These are phyloP conservation scores for Scorias spongiosa DNA, from an alignment of 2,329 filamentous ascomycete species.

Conservation along the genomic window DNA sequence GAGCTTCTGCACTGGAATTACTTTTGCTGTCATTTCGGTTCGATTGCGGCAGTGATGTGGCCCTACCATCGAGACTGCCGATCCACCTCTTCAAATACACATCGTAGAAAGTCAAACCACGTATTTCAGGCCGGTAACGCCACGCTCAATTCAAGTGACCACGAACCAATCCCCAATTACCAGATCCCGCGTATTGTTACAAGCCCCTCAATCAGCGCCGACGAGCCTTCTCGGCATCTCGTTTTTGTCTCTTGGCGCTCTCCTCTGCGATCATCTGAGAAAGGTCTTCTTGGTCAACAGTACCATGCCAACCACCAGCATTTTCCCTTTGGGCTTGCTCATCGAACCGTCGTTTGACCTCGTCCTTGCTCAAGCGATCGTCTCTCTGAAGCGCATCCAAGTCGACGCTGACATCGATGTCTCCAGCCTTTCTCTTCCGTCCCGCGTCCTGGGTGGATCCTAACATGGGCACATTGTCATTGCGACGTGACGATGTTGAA, in stretches of 20 bases:
- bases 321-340: slow-evolving; percentile 45
- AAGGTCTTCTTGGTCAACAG: slow-evolving; percentile 75
- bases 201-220: not conserved
- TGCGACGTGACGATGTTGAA: slow-evolving; percentile 22
- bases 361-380: slow-evolving; percentile 72
- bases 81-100: no score
- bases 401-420: slow-evolving; percentile 85
- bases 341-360: slow-evolving; percentile 67
- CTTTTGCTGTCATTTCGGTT: no score
- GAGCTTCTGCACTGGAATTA: no score
- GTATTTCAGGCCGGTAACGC: no score
- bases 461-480: slow-evolving; percentile 51
- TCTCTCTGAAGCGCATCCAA: slow-evolving; percentile 61
- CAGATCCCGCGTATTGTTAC: no score
- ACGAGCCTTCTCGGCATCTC: slow-evolving; percentile 50
- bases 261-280: slow-evolving; percentile 94
- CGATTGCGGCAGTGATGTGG: no score
- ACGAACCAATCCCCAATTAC: no score
- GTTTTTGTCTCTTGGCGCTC: slow-evolving; percentile 76
- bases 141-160: no score
- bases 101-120: no score
- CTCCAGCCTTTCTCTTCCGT: slow-evolving; percentile 80
- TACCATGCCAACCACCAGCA: slow-evolving; percentile 38
- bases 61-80: no score
- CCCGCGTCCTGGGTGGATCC: slow-evolving; percentile 66